These are phyloP conservation scores for Cystobasidium slooffiae DNA, from an alignment of 1,284 basidiomycete genomes.

Conservation along the genomic window DNA sequence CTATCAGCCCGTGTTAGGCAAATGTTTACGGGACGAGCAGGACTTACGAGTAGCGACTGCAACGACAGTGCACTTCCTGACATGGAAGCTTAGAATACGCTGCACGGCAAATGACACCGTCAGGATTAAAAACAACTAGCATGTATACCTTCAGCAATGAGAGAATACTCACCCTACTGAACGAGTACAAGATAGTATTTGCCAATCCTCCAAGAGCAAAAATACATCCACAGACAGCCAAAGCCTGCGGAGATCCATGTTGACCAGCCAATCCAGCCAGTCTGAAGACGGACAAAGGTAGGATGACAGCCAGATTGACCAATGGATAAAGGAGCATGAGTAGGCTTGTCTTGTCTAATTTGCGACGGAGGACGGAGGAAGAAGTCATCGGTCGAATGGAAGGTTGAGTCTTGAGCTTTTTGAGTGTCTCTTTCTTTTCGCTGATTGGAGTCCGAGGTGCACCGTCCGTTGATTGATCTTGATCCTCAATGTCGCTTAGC, in stretches of 20 bases:
- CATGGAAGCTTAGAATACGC: not conserved
- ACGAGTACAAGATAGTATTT: slow-evolving; percentile 34
- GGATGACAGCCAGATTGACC: slow-evolving; percentile 36
- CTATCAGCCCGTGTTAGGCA: not conserved
- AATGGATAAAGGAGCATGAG: slow-evolving; percentile 39
- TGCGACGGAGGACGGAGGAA: slow-evolving; percentile 8
- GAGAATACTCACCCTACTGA: slow-evolving; percentile 23
- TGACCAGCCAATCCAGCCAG: slow-evolving; percentile 24
- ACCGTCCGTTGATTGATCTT: not conserved
- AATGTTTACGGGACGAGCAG: not conserved
- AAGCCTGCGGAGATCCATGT: slow-evolving; percentile 13
- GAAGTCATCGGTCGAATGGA: not conserved
- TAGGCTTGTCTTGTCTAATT: slow-evolving; percentile 29
- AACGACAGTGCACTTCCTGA: not conserved
- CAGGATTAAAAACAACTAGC: not conserved
- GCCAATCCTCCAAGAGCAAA: slow-evolving; percentile 42
- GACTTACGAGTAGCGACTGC: not conserved
- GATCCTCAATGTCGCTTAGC: not conserved
- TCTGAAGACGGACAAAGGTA: slow-evolving; percentile 38
- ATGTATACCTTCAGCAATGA: not conserved
- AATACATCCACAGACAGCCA: slow-evolving; percentile 38
- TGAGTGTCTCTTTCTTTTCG: not conserved
- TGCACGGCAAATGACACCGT: not conserved
- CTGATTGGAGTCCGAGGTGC: not conserved
- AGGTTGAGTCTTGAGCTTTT: not conserved